Evolutionary conservation across 805 yeast genomes (phyloP).

Genomic region (Candida maltosa): DNA sequence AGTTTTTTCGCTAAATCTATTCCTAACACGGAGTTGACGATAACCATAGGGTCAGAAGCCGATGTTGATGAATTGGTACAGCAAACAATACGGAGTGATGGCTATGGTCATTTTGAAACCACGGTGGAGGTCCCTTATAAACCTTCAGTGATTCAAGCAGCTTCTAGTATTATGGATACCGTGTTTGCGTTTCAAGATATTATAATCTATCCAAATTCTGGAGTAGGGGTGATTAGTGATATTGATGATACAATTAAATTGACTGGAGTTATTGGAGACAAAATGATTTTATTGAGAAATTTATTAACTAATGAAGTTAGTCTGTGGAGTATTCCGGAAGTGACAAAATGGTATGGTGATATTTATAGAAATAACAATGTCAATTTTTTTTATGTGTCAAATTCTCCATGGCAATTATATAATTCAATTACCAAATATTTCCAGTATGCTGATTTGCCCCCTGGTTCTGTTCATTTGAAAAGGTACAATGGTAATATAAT

Average conservation of each 20-base stretch:
- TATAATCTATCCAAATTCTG: conserved; percentile 39
- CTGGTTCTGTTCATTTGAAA: conserved; percentile 82
- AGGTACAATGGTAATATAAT: conserved; percentile 83
- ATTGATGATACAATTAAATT: conserved; percentile 91
- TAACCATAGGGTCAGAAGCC: conserved; percentile 54
- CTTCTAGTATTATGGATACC: conserved; percentile 44
- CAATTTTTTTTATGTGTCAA: conserved; percentile 89
- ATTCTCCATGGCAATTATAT: conserved; percentile 90
- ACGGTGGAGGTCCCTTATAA: conserved; percentile 52
- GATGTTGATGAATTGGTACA: conserved; percentile 19
- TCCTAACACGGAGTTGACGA: conserved; percentile 49
- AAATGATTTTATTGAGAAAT: conserved; percentile 75
- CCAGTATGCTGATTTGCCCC: conserved; percentile 56
- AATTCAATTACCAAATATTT: conserved; percentile 58
- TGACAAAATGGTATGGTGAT: conserved; percentile 67
- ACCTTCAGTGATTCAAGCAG: conserved; percentile 59
- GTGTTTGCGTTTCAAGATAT: conserved; percentile 46
- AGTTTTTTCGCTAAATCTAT: conserved; percentile 70
- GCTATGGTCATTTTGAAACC: conserved; percentile 61
- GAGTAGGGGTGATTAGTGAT: conserved; percentile 80
- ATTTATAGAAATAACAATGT: conserved; percentile 44
- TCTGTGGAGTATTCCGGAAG: conserved; percentile 72
- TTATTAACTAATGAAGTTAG: conserved; percentile 64
- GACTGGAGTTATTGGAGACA: conserved; percentile 89
- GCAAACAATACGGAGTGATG: conserved; percentile 49